A percentile compares a stretch with the other conserved stretches of the same genome.
phyloP scores from a whole-genome alignment of 192 early-diverging fungal species.

The Backusella tuberculispora region DNA sequence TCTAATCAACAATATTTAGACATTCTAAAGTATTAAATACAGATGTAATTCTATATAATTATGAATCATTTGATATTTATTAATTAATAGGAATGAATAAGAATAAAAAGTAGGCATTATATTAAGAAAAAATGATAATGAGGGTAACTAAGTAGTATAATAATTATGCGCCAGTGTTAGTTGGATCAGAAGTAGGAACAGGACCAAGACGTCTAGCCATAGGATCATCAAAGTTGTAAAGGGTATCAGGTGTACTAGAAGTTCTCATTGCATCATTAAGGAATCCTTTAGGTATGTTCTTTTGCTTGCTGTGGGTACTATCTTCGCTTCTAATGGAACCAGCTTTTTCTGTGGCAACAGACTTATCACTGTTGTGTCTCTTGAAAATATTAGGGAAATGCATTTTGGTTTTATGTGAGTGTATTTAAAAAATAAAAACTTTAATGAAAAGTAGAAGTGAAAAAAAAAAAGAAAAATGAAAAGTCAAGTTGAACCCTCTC shows the following conservation, averaged over 20 bases:
- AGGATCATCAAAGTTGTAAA: constrained; percentile 22
- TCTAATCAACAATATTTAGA: background rate
- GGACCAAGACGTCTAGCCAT: constrained; percentile 20
- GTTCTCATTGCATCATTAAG: constrained; percentile 16
- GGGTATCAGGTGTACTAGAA: constrained; percentile 6
- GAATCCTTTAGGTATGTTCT: constrained; percentile 17
- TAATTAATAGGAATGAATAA: background rate
- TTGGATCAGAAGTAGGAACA: constrained; percentile 20
- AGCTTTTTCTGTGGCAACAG: background rate
- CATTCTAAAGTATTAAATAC: background rate
- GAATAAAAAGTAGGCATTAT: background rate
- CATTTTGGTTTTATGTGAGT: background rate
- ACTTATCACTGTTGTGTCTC: background rate
- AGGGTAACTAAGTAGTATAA: constrained; percentile 3
- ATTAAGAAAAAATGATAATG: background rate
- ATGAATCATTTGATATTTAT: constrained; percentile 10
- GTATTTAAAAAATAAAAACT: background rate
- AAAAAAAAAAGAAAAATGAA: background rate
- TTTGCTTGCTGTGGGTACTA: background rate
- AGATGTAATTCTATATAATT: background rate
- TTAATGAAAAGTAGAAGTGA: background rate
- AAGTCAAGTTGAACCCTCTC: background rate
- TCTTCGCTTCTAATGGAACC: background rate
- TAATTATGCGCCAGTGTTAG: constrained; percentile 21
- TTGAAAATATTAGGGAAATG: constrained; percentile 18